These are phyloP conservation scores for Pontederia crassipes DNA, from an alignment of 176 grass and related monocot genomes.

Conservation along the genomic window DNA sequence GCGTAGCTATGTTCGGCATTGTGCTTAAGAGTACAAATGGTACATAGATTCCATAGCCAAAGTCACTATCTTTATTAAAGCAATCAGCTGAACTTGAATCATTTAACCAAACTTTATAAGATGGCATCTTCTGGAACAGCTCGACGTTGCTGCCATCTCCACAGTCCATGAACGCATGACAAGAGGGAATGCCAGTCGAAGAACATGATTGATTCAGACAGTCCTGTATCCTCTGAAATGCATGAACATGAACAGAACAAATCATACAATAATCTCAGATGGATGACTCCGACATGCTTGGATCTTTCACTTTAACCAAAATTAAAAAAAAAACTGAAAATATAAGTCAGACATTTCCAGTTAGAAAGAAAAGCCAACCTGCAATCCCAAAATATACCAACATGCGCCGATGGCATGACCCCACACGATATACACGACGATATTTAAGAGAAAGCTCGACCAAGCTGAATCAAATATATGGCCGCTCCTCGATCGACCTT, in stretches of 20 bases:
- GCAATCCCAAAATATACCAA: conserved; percentile 91
- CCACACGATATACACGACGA: conserved; percentile 88
- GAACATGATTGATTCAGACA: not conserved
- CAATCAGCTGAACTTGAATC: not conserved
- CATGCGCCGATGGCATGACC: conserved; percentile 93
- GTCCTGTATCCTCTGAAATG: not conserved
- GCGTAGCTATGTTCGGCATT: not conserved
- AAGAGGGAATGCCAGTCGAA: not conserved
- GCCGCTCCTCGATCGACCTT: conserved; percentile 73
- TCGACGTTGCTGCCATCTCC: not conserved
- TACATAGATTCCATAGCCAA: not conserved
- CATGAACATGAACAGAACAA: no score
- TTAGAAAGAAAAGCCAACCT: conserved; percentile 35
- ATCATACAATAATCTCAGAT: no score
- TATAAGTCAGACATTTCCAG: no score
- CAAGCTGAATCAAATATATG: conserved; percentile 95
- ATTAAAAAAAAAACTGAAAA: no score
- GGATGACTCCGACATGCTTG: no score
- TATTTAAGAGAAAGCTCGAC: conserved; percentile 92
- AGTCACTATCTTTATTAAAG: not conserved
- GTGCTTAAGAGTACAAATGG: not conserved
- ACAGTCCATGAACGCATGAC: not conserved
- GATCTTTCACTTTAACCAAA: no score
- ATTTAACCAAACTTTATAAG: not conserved
- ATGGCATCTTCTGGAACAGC: not conserved